Base-by-base conservation (phyloP, 192 early-diverging fungal species). In the Backusella psychrophila region DNA sequence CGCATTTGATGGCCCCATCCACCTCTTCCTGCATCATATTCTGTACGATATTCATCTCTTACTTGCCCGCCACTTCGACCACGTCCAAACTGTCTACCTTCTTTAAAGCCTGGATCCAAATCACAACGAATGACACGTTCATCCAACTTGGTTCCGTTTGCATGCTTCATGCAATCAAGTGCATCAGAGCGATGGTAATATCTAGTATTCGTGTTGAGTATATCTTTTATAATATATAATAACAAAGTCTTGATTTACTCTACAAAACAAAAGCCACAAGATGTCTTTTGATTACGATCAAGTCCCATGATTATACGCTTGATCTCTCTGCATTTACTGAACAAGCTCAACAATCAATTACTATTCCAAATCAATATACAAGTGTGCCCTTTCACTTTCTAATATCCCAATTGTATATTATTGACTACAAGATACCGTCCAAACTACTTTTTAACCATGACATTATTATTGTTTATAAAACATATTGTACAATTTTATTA, bases 271-370 rank as follows among this genome's bases (percentile, higher is more conserved):
- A 99, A 99, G 12, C 98, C 98, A 76, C 98, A 99, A 5, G 97
- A 97, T 11, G 97, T 99, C 81, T 96, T 95, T 79, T 92, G 89
- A 73, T 91, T 88, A n/a, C 93, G 87, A 80, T 97, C 95, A 6
- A 99, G 87, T 0, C 98, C 98, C 98, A 99, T 99, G 78, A 99
- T 99, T 75, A 99, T 97, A 70, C 98, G 92, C 81, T 98, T 97
- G 74, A 99, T 95, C 71, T 97, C 96, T n/a, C 98, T 97, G 76
- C 88, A 89, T 84, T 97, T 98, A 19, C 95, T 92, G 81, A 99
- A 99, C 11, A 39, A 39, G 38, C 38, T 11, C 38, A 12, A 39
- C 38, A 39, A 8, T 11, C 38, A 39, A 39, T 39, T 39, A 11
- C 38, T 12, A 2, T 39, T 39, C 38, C 38, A 39, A 39, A 12